A percentile compares a stretch with the other conserved stretches of the same genome.
Evolutionary conservation across 139 green algal species (phyloP).

Genomic region (Closterium sp.): DNA sequence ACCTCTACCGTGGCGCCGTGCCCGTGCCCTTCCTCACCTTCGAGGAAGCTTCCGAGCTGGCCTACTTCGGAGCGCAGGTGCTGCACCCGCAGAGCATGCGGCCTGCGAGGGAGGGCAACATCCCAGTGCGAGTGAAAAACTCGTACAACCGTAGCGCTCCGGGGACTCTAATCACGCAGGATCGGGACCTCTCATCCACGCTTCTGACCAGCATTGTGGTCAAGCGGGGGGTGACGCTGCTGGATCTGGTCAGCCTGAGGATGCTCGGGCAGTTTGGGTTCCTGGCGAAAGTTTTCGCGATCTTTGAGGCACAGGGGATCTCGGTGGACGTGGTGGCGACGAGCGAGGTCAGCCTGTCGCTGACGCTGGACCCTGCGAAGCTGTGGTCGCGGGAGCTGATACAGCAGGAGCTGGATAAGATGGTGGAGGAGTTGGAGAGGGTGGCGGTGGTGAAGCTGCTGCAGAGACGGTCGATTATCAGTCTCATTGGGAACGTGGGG

Average conservation of each 20-base stretch:
- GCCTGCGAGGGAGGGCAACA: slow-evolving; percentile 67
- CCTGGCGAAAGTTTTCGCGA: slow-evolving; percentile 77
- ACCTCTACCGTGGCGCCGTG: slow-evolving; percentile 71
- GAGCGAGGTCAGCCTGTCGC: slow-evolving; percentile 86
- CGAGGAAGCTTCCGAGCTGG: slow-evolving; percentile 97
- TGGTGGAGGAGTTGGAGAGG: slow-evolving; percentile 68
- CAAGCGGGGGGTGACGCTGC: slow-evolving; percentile 77
- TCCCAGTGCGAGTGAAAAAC: slow-evolving; percentile 96
- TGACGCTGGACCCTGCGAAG: slow-evolving; percentile 90
- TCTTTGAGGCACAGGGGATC: slow-evolving; percentile 80
- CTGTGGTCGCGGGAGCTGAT: slow-evolving; percentile 67
- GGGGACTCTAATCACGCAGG: slow-evolving; percentile 80
- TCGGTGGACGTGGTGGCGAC: slow-evolving; percentile 96
- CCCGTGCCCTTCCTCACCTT: slow-evolving; percentile 89
- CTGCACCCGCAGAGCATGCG: slow-evolving; percentile 96
- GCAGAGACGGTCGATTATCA: slow-evolving; percentile 79
- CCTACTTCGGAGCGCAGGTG: slow-evolving; percentile 88
- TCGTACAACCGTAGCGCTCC: slow-evolving; percentile 85
- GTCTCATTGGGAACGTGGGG: slow-evolving; percentile 90
- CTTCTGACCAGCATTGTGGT: slow-evolving; percentile 94
- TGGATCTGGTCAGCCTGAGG: slow-evolving; percentile 60
- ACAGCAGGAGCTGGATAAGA: slow-evolving; percentile 73
- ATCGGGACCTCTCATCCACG: slow-evolving; percentile 69
- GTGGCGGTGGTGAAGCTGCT: slow-evolving; percentile 62
- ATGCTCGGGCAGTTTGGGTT: slow-evolving; percentile 75